Evolutionary conservation across 73 alveolate genomes (phyloP), one percentile per base, ranked within the genome.

Genomic region (Symbiodinium pilosum): DNA sequence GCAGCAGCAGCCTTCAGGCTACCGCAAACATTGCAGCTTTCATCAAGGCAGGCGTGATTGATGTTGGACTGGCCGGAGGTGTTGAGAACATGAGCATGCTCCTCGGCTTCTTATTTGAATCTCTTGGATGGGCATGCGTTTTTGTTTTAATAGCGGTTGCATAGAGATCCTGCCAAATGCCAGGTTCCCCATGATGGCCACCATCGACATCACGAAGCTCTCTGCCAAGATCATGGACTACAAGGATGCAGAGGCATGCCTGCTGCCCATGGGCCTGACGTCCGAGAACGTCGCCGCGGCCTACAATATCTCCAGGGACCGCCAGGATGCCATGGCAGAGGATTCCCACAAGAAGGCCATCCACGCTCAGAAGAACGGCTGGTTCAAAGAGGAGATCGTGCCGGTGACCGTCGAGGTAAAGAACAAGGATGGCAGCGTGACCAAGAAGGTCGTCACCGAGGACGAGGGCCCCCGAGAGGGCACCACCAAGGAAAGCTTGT

Each of bases 261-360:
- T 99, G 93, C 99, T 99, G 99, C 99, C 99, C 73, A 99, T 99
- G 99, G 99, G 99, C 83, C 99, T 99, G 94, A 99, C 99, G 47
- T 99, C 99, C 83, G 99, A 99, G 99, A 99, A 99, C 99, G 99
- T 99, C 54, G 99, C 99, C 84, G 99, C 99, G 44, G 96, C 99
- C 87, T 99, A 99, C 99, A 99, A 99, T 52, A 99, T 99, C 94
- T 86, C 99, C 93, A 99, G 99, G 99, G 99, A 99, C 44, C 99
- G 99, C 59, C 99, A 99, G 99, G 99, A 99, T 99, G 93, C 69
- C 40, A 99, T 99, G 94, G 99, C 99, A 4, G 99, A 99, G 77
- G 99, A 99, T 86, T 99, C 99, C 93, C 99, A 99, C 99, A 47
- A 94, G 86, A 99, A 99, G 99, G 99, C 99, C 43, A 91, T 95